Evolutionary conservation across 257 asterid species (phyloP).

Genomic region (Fraxinus americana): DNA sequence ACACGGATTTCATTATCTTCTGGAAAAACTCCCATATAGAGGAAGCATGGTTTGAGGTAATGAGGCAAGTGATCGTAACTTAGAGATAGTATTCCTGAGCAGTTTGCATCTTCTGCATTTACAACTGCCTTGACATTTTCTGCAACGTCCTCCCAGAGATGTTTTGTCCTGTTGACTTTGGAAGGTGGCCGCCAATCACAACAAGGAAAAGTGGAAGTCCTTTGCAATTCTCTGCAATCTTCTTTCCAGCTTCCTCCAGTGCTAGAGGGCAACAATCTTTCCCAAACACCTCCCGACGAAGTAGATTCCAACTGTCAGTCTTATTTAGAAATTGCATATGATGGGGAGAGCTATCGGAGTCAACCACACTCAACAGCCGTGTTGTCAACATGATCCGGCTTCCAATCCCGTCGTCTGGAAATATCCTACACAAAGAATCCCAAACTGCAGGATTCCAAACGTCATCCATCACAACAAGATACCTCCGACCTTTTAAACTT

Average conservation of each 20-base stretch:
- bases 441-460: too few species aligned
- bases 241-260: constrained; percentile 11
- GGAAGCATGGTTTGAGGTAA: too few species aligned
- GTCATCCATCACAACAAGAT: too few species aligned
- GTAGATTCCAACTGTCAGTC: constrained; percentile 22
- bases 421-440: too few species aligned
- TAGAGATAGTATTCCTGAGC: constrained; percentile 19
- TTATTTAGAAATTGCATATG: not conserved
- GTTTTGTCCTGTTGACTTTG: not conserved
- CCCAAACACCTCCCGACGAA: constrained; percentile 16
- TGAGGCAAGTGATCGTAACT: constrained; percentile 35
- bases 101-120: not conserved
- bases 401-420: constrained; percentile 20
- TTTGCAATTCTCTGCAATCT: constrained; percentile 14
- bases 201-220: constrained; percentile 28
- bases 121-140: constrained; percentile 9
- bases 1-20: too few species aligned
- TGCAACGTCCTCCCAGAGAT: constrained; percentile 7
- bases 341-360: not conserved
- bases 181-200: constrained; percentile 22
- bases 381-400: constrained; percentile 22
- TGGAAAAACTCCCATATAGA: constrained; percentile 19
- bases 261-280: constrained; percentile 12
- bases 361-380: constrained; percentile 15
- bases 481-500: too few species aligned